Conservation (phyloP, 2,329 filamentous ascomycete genomes). For the Phialemonium atrogriseum region DNA sequence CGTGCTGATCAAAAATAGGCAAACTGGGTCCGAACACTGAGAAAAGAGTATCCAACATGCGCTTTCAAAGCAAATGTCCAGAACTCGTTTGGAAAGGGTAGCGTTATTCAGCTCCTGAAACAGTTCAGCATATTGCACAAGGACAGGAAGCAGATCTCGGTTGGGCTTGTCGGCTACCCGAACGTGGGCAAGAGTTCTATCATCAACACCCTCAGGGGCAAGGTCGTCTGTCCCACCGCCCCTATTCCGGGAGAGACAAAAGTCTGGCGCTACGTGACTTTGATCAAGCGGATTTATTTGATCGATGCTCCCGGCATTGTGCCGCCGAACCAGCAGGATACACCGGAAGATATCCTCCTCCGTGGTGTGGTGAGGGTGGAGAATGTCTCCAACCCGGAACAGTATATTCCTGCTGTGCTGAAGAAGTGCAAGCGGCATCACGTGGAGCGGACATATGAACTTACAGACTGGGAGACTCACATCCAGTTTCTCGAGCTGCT, state of each 20-base stretch:
- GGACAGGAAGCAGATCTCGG: slow-evolving; percentile 88
- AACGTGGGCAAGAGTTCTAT: slow-evolving; percentile 96
- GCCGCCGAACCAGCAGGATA: slow-evolving; percentile 76
- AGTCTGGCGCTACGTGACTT: slow-evolving; percentile 93
- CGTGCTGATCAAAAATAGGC: slow-evolving; percentile 51
- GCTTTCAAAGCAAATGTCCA: slow-evolving; percentile 93
- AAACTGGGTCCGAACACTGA: slow-evolving; percentile 81
- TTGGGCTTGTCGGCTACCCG: slow-evolving; percentile 69
- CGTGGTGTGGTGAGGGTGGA: slow-evolving; percentile 90
- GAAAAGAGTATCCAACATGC: slow-evolving; percentile 85
- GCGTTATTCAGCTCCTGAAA: slow-evolving; percentile 79
- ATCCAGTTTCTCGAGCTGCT: slow-evolving; percentile 81
- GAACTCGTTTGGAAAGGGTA: slow-evolving; percentile 95
- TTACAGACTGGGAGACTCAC: slow-evolving; percentile 69
- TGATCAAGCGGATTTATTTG: slow-evolving; percentile 83
- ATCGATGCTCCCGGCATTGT: slow-evolving; percentile 98
- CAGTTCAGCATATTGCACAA: slow-evolving; percentile 89
- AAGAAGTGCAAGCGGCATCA: slow-evolving; percentile 76
- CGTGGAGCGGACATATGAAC: slow-evolving; percentile 85
- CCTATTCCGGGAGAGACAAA: slow-evolving; percentile 90
- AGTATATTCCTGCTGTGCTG: slow-evolving; percentile 84
- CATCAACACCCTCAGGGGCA: slow-evolving; percentile 91
- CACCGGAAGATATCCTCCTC: slow-evolving; percentile 78
- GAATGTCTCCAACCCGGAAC: slow-evolving; percentile 92
- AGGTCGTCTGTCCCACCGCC: slow-evolving; percentile 88